A percentile compares a stretch with the other conserved stretches of the same genome.
Conservation (phyloP, 371 early-diverging fungal genomes). For the Batrachochytrium dendrobatidis region DNA sequence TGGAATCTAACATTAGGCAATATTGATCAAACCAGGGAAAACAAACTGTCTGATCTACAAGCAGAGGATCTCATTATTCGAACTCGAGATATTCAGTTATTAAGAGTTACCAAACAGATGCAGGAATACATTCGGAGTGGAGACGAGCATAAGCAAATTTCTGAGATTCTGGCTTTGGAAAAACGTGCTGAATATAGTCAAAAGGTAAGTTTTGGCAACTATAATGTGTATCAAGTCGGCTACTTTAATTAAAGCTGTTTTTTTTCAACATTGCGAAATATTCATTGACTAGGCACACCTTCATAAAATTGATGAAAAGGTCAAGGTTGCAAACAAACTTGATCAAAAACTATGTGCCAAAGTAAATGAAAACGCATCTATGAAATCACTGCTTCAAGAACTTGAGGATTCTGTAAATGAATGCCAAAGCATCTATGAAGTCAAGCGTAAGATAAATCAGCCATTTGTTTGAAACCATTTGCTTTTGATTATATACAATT, state of each 20-base stretch:
- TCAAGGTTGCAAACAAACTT: constrained; percentile 19
- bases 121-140: constrained; percentile 49
- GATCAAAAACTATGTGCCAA: constrained; percentile 27
- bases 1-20: background rate
- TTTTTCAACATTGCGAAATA: too few relatives aligned
- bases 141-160: constrained; percentile 39
- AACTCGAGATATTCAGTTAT: constrained; percentile 49
- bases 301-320: constrained; percentile 37
- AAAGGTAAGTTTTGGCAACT: constrained; percentile 19
- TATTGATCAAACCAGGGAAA: constrained; percentile 46
- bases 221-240: background rate
- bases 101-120: constrained; percentile 52
- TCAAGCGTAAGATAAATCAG: constrained; percentile 18
- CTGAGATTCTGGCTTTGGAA: constrained; percentile 41
- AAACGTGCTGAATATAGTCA: constrained; percentile 36
- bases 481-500: background rate
- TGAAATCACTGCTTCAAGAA: constrained; percentile 21
- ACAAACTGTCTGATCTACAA: constrained; percentile 51
- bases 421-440: constrained; percentile 26
- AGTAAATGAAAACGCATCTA: constrained; percentile 23
- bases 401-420: constrained; percentile 30
- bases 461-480: background rate
- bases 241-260: background rate
- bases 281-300: constrained; percentile 36
- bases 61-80: constrained; percentile 42